Conservation (phyloP, 1,284 basidiomycete species). For the Lignosus rhinocerotis region DNA sequence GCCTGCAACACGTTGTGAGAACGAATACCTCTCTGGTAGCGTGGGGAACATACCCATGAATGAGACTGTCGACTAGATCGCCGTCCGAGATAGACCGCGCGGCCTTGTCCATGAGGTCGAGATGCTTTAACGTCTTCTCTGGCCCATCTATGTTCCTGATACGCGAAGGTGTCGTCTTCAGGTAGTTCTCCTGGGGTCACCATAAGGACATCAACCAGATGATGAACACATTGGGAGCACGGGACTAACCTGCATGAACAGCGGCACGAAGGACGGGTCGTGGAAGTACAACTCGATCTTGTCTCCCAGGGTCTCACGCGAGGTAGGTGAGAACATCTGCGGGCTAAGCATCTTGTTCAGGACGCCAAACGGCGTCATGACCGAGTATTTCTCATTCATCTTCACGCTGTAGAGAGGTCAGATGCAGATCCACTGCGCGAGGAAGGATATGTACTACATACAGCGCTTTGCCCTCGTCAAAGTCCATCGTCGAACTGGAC, state of each 20-base stretch:
- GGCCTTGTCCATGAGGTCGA: constrained; percentile 86
- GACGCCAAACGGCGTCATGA: constrained; percentile 90
- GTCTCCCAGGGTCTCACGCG: constrained; percentile 81
- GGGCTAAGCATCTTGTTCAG: constrained; percentile 86
- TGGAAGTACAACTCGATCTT: constrained; percentile 98
- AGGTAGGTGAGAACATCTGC: constrained; percentile 84
- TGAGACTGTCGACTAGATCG: constrained; percentile 92
- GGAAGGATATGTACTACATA: constrained; percentile 42
- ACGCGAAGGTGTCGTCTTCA: constrained; percentile 77
- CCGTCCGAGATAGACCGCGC: constrained; percentile 93
- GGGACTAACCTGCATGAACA: constrained; percentile 84
- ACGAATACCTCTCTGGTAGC: not conserved
- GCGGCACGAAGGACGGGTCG: constrained; percentile 89
- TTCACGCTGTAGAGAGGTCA: constrained; percentile 56
- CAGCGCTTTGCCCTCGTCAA: constrained; percentile 90
- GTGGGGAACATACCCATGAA: constrained; percentile 70
- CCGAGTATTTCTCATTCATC: constrained; percentile 90
- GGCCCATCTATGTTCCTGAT: constrained; percentile 61
- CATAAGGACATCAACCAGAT: no score
- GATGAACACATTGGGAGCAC: no score
- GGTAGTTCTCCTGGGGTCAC: constrained; percentile 78
- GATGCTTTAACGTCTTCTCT: constrained; percentile 66
- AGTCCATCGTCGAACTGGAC: constrained; percentile 76
- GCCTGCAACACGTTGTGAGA: constrained; percentile 42
- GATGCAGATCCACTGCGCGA: not conserved